Conservation (phyloP, 805 yeast genomes). For the Zygoascus biomembranicola region DNA sequence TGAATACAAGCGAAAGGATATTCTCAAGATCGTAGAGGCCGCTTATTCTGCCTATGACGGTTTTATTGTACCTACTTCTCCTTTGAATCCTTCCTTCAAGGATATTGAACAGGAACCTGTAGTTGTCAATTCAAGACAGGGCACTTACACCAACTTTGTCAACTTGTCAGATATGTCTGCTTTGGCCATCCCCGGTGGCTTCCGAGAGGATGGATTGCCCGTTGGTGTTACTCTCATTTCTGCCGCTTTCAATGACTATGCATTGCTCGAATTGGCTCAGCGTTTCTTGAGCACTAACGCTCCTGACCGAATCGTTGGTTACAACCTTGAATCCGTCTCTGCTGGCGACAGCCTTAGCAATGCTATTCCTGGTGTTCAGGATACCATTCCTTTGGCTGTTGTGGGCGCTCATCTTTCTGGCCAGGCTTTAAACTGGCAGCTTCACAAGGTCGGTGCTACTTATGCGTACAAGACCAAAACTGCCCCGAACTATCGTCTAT, state of each 20-base stretch:
- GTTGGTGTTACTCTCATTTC: conserved; percentile 84
- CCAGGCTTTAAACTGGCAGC: conserved; percentile 88
- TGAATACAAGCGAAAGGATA: conserved; percentile 81
- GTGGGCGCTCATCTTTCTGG: conserved; percentile 95
- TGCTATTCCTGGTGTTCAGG: conserved; percentile 36
- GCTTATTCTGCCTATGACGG: conserved; percentile 59
- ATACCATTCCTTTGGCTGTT: conserved; percentile 68
- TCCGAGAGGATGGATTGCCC: conserved; percentile 80
- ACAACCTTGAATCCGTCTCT: conserved; percentile 32
- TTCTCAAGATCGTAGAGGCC: conserved; percentile 54
- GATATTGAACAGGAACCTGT: conserved; percentile 73
- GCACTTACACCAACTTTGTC: conserved; percentile 97
- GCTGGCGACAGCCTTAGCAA: conserved; percentile 6
- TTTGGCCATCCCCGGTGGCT: conserved; percentile 84
- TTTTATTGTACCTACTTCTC: conserved; percentile 86
- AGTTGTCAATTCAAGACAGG: conserved; percentile 78
- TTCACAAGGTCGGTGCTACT: conserved; percentile 72
- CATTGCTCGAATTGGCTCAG: conserved; percentile 74
- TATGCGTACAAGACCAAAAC: conserved; percentile 62
- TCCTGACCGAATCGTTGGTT: conserved; percentile 49
- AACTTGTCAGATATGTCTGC: conserved; percentile 92
- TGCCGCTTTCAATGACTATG: conserved; percentile 77
- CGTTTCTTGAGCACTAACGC: conserved; percentile 47
- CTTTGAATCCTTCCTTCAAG: conserved; percentile 76
- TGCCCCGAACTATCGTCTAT: conserved; percentile 60